Base-by-base conservation (phyloP, 1,284 basidiomycete species). In the Taiwanofungus camphoratus region DNA sequence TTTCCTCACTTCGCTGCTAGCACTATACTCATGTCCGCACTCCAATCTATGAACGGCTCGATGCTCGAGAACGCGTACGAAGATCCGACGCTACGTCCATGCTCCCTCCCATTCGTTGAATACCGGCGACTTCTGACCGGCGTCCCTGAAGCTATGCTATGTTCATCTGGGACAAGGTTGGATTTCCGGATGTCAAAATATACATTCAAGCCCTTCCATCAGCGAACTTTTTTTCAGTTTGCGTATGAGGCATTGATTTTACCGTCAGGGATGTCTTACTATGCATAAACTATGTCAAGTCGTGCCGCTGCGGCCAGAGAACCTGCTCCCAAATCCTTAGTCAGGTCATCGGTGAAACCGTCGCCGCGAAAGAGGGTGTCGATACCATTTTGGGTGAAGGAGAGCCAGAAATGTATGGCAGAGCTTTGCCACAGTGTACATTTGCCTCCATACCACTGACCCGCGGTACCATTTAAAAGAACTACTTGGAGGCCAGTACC, bases 231-330 rank as follows among this genome's bases (percentile, higher is more conserved):
- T n/a, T n/a, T n/a, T n/a, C n/a, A n/a, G n/a, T n/a, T n/a, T n/a
- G n/a, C n/a, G n/a, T n/a, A n/a, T n/a, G n/a, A n/a, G n/a, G n/a
- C n/a, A n/a, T n/a, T n/a, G n/a, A n/a, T n/a, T n/a, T n/a, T n/a
- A n/a, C n/a, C n/a, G n/a, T 8, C 15, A 48, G 46, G 2, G 46
- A 48, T 22, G 39, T 37, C 12, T 16, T 20, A 24, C 11, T 37
- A 12, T 41, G 26, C 12, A 41, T 48, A 16, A 38, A 41, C 19
- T 44, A 41, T 24, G 2, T 34, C 12, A 48, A 48, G 46, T 27
- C 26, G 26, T 27, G 26, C 26, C 13, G 13, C 26, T 27, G 26
- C 13, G 7, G 13, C 8, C 26, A 13, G 26, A 13, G 13, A 13
- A 8, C 7, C 26, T 27, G 26, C 26, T 13, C 26, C 7, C 26